phyloP scores from a whole-genome alignment of 1,284 basidiomycete species.

The Boletus semigastroideus region DNA sequence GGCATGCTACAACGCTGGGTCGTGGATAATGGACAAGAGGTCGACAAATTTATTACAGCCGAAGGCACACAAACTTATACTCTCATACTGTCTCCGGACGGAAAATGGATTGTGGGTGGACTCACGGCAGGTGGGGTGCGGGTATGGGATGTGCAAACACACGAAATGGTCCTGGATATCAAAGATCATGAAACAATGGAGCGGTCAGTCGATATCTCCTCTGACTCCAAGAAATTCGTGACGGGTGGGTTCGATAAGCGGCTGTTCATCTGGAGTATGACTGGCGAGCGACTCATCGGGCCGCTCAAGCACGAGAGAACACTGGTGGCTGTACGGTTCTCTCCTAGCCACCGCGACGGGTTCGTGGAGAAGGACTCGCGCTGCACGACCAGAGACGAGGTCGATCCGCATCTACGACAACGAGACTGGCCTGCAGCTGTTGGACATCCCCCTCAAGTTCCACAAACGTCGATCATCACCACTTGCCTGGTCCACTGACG shows the following conservation, averaged over 20 bases:
- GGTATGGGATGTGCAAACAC: slow-evolving; percentile 4
- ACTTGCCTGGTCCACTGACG: slow-evolving; percentile 1
- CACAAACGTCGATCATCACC: rapidly evolving
- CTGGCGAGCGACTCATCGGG: not conserved
- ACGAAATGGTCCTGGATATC: not conserved
- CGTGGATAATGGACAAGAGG: not conserved
- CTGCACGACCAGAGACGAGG: not conserved
- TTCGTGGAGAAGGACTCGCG: too few relatives aligned
- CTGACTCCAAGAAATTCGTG: slow-evolving; percentile 1
- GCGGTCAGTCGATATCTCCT: not conserved
- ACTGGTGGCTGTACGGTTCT: not conserved
- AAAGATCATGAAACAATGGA: not conserved
- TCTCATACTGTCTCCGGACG: not conserved
- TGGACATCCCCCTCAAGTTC: not conserved
- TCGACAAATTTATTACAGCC: not conserved
- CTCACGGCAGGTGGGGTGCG: not conserved
- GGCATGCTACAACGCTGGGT: slow-evolving; percentile 3
- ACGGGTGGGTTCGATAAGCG: not conserved
- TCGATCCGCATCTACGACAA: slow-evolving; percentile 1
- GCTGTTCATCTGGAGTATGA: not conserved
- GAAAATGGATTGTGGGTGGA: slow-evolving; percentile 9
- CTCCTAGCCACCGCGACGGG: not conserved
- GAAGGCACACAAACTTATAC: not conserved
- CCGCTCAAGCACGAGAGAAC: not conserved
- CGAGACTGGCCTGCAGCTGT: not conserved